Evolutionary conservation across 2,329 filamentous ascomycete species (phyloP), one percentile per base, ranked within the genome.

Genomic region (Aspergillus brasiliensis): DNA sequence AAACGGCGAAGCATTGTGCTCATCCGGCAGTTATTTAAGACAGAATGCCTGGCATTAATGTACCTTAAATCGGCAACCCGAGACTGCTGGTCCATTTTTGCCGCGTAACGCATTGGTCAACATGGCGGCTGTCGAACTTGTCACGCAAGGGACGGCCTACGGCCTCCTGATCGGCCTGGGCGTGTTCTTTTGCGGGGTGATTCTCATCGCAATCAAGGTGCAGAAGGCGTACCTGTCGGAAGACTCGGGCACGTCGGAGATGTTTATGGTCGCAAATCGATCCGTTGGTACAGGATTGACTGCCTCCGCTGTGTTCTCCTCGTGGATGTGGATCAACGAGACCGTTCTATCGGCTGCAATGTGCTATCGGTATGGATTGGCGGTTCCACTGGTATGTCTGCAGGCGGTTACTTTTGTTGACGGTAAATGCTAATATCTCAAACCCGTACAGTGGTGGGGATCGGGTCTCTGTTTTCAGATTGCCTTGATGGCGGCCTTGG

Each of bases 91-190:
- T 19, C 34, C 5, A 5, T 3, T 13, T 19, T 44, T 11, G 40
- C 19, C 19, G 19, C 19, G 19, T 21, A 21, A 5, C 49, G 21
- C 37, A 15, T 53, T 25, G 8, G 37, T 42, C 21, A 53, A 11
- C 34, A 53, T 53, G 51, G 31, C 51, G 19, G 51, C 21, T 11
- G 44, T 55, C 28, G 60, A 62, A 38, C 57, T 73, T 27, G 65
- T 73, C 42, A 61, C 71, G 3, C 70, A 73, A 42, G 70, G 71
- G 42, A 67, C 69, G 11, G 71, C 67, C 15, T 82, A 83, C 72
- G 81, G 81, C 60, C 70, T 83, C 19, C 75, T 84, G 44, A 75
- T 83, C 58, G 82, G 81, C 6, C 76, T 83, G 5, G 78, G 78
- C 1, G 70, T 83, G 1, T 62, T 80, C 1, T 83, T 84, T 62